Conservation (phyloP, 1,284 basidiomycete species). For the Tetrapyrgos nigripes region DNA sequence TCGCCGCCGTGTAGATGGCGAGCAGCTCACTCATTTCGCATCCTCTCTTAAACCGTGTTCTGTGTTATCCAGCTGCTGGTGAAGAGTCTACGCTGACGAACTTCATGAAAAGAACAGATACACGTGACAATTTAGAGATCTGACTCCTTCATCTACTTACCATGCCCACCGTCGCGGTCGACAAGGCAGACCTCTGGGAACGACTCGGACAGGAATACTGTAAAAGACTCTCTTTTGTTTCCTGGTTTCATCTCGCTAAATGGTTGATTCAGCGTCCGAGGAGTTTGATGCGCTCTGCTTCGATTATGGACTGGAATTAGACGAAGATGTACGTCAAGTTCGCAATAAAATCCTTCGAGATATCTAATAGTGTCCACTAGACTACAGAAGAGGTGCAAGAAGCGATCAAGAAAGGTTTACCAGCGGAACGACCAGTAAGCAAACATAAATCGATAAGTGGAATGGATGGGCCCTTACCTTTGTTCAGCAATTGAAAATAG, state of each 20-base stretch:
- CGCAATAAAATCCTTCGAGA: background rate
- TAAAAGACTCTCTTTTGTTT: conserved; percentile 41
- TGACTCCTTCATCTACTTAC: conserved; percentile 16
- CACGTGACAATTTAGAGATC: background rate
- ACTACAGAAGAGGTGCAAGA: conserved; percentile 91
- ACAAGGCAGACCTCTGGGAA: conserved; percentile 94
- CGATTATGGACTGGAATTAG: conserved; percentile 96
- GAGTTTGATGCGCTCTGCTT: conserved; percentile 97
- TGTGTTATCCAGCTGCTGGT: no score
- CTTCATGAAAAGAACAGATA: conserved; percentile 2
- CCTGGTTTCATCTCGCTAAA: conserved; percentile 13
- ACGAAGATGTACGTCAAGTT: conserved; percentile 84
- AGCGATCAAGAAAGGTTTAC: conserved; percentile 81
- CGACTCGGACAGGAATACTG: conserved; percentile 87
- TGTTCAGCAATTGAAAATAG: conserved; percentile 93
- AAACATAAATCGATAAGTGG: background rate
- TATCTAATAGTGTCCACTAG: conserved; percentile 44
- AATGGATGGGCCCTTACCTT: background rate
- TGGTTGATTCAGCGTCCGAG: conserved; percentile 72
- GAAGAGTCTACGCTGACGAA: no score
- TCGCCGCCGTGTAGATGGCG: no score
- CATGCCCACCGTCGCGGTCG: conserved; percentile 96
- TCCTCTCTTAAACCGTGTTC: no score
- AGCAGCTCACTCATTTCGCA: no score
- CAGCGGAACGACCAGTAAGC: conserved; percentile 82